Conservation (phyloP, 116 monocot species). For the Iris pallida region DNA sequence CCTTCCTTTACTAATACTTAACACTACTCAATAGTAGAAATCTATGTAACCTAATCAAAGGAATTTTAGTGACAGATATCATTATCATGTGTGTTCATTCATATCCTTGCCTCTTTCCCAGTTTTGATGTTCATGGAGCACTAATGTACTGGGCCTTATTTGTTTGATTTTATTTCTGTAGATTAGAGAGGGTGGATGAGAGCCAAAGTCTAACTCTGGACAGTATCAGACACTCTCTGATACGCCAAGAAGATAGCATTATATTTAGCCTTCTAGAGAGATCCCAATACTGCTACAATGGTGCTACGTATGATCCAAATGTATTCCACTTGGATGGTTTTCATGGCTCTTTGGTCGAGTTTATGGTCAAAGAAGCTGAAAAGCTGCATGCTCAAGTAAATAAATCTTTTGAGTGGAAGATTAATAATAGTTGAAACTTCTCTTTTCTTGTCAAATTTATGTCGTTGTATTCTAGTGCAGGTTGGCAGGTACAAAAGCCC, state of each 20-base stretch:
- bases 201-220: constrained; percentile 78
- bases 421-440: background rate
- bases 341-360: constrained; percentile 59
- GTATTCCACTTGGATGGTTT: constrained; percentile 58
- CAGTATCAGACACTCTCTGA: constrained; percentile 65
- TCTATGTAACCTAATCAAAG: background rate
- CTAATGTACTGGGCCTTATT: background rate
- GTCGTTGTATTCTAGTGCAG: constrained; percentile 26
- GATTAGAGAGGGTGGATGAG: constrained; percentile 62
- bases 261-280: constrained; percentile 84
- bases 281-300: constrained; percentile 75
- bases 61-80: background rate
- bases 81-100: background rate
- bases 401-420: background rate
- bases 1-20: too few species aligned
- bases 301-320: constrained; percentile 55
- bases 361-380: constrained; percentile 63
- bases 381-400: constrained; percentile 60
- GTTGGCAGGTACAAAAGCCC: constrained; percentile 90
- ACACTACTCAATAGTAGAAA: too few species aligned
- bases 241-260: constrained; percentile 94
- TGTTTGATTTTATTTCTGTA: constrained; percentile 10
- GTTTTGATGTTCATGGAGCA: background rate
- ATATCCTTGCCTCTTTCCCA: background rate
- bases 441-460: background rate